These are phyloP conservation scores for Elsinoe necatrix DNA, from an alignment of 2,329 filamentous ascomycete genomes.

Conservation along the genomic window DNA sequence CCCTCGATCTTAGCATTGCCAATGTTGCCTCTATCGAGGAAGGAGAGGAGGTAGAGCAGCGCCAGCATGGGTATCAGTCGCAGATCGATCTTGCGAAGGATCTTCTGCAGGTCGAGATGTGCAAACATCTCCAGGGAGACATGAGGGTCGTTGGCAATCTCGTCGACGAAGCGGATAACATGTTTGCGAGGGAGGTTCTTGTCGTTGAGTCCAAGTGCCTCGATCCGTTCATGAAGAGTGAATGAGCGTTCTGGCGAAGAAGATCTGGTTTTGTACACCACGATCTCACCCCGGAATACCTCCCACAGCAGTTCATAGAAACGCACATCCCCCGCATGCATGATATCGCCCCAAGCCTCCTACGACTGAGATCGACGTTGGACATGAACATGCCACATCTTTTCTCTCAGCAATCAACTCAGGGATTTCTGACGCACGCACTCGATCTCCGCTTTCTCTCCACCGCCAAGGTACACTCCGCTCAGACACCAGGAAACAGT, in stretches of 20 bases:
- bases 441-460: background rate
- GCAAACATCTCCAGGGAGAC: constrained; percentile 29
- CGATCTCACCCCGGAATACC: constrained; percentile 11
- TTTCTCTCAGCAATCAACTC: background rate
- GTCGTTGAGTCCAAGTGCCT: constrained; percentile 13
- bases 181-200: constrained; percentile 16
- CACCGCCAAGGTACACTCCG: background rate
- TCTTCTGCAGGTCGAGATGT: constrained; percentile 39
- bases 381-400: background rate
- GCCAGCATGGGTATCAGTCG: constrained; percentile 33
- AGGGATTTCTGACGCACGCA: no score
- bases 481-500: background rate
- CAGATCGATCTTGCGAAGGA: constrained; percentile 36
- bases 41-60: constrained; percentile 29
- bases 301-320: background rate
- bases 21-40: constrained; percentile 24
- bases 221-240: constrained; percentile 11
- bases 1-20: constrained; percentile 26
- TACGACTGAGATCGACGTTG: constrained; percentile 5
- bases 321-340: background rate
- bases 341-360: background rate
- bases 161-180: constrained; percentile 16
- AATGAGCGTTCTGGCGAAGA: constrained; percentile 5
- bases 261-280: background rate
- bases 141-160: constrained; percentile 17